These are phyloP conservation scores for Globisporangium megalacanthum DNA, from an alignment of 352 stramenopile genomes.

Conservation along the genomic window DNA sequence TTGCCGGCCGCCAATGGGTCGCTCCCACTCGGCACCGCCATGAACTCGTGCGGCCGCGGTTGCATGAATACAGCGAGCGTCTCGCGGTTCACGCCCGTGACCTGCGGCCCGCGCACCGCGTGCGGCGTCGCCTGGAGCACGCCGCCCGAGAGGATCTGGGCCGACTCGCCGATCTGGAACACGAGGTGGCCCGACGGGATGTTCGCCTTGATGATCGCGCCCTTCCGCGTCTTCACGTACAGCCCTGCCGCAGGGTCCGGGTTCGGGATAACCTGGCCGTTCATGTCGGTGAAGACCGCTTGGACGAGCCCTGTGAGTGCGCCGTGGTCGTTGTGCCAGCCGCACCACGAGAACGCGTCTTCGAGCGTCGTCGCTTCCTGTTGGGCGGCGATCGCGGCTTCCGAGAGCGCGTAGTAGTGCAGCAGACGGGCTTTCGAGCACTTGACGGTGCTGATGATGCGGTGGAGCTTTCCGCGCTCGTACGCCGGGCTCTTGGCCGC, in stretches of 20 bases:
- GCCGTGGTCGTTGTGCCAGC: slow-evolving; percentile 97
- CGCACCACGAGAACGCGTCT: slow-evolving; percentile 93
- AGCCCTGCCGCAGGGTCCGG: slow-evolving; percentile 84
- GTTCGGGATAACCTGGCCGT: slow-evolving; percentile 56
- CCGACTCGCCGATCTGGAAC: slow-evolving; percentile 95
- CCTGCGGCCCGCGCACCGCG: slow-evolving; percentile 77
- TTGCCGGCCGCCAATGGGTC: slow-evolving; percentile 40
- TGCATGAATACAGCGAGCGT: slow-evolving; percentile 98
- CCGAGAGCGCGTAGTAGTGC: slow-evolving; percentile 93
- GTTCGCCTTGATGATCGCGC: slow-evolving; percentile 85
- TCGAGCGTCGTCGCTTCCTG: slow-evolving; percentile 38
- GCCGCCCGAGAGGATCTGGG: slow-evolving; percentile 93
- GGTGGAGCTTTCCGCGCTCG: slow-evolving; percentile 75
- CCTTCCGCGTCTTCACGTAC: slow-evolving; percentile 91
- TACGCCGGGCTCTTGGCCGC: slow-evolving; percentile 68
- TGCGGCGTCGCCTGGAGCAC: slow-evolving; percentile 90
- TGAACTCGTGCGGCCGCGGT: slow-evolving; percentile 80
- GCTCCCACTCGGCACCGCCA: slow-evolving; percentile 53
- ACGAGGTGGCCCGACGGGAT: slow-evolving; percentile 85
- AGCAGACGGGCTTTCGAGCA: slow-evolving; percentile 92
- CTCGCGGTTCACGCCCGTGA: slow-evolving; percentile 82
- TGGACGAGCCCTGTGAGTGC: slow-evolving; percentile 93
- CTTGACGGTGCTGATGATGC: slow-evolving; percentile 85
- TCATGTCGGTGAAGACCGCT: slow-evolving; percentile 84
- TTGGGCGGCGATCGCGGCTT: slow-evolving; percentile 51